Evolutionary conservation across 176 grass and related monocot species (phyloP).

Genomic region (Oryza glaberrima): DNA sequence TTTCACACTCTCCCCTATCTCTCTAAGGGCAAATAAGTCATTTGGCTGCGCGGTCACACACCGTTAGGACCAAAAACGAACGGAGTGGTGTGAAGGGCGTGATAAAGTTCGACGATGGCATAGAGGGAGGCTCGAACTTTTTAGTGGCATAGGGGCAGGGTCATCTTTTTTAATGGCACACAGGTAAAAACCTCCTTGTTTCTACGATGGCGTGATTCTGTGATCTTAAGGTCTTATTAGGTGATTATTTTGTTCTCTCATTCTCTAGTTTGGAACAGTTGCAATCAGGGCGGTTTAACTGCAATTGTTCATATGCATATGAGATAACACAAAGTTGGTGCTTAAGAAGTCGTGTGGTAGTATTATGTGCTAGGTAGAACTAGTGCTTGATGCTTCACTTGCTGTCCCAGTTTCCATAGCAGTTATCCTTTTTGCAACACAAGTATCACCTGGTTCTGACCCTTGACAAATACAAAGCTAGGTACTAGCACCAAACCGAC

Average conservation of each 20-base stretch:
- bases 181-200: neutral
- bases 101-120: too few relatives aligned
- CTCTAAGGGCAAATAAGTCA: neutral
- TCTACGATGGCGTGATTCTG: neutral
- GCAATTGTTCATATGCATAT: neutral
- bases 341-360: neutral
- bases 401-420: neutral
- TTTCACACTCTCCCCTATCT: neutral
- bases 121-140: too few relatives aligned
- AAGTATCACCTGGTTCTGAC: neutral
- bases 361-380: neutral
- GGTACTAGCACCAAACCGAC: neutral
- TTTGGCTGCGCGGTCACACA: too few relatives aligned
- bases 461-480: constrained; percentile 20
- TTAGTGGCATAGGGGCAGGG: too few relatives aligned
- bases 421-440: neutral
- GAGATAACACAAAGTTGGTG: neutral
- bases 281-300: neutral
- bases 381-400: constrained; percentile 2
- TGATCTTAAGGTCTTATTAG: neutral
- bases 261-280: neutral
- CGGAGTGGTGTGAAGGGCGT: too few relatives aligned
- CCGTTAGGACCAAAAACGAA: too few relatives aligned
- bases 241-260: neutral
- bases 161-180: too few relatives aligned